Base-by-base conservation (phyloP, 768 basidiomycete species). In the Trametes punicea region DNA sequence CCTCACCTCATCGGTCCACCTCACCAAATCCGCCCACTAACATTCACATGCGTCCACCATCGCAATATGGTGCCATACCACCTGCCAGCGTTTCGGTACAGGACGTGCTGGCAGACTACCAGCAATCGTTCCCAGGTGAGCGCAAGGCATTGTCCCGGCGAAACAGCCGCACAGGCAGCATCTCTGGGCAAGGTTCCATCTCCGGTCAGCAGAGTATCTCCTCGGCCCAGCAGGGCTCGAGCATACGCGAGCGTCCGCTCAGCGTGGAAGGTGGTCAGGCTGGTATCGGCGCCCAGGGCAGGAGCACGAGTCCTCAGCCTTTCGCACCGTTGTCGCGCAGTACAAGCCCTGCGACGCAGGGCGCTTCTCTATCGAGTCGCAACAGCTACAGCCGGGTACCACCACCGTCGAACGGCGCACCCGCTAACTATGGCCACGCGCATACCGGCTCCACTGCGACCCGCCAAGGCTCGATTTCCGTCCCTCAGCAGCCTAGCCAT, bases 51-150 rank as follows among this genome's bases (percentile, higher is more conserved):
- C 80, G 84, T 44, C 84, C 89, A 6, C 85, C 82, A 15, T 72
- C 59, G 18, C 46, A 56, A 26, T 46, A 51, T 13, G 33, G 76
- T 0, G 67, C 71, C 3, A 72, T 75, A 27, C 71, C 77, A 2
- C 58, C 76, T 6, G 77, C 77, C 1, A 68, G 76, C 36, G 78
- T 83, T n/a, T 76, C 81, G 0, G 82, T 92, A 16, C 85, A 89
- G 53, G 81, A 84, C n/a, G 84, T 93, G 7, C 70, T 93, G 15
- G 75, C 76, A 0, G 79, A 84, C 60, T 98, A 98, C 65, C 81
- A 86, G 25, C 92, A 93, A 64, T 82, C 87, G 1, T 81, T 98
- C 67, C 95, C 94, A 6, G 94, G 93, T 3, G 95, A 97, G 68
- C 75, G 81, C 46, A 84, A 81, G 70, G 75, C 78, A 7, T 73